Evolutionary conservation across 176 grass and related monocot species (phyloP).

Genomic region (Oropetium thomaeum): DNA sequence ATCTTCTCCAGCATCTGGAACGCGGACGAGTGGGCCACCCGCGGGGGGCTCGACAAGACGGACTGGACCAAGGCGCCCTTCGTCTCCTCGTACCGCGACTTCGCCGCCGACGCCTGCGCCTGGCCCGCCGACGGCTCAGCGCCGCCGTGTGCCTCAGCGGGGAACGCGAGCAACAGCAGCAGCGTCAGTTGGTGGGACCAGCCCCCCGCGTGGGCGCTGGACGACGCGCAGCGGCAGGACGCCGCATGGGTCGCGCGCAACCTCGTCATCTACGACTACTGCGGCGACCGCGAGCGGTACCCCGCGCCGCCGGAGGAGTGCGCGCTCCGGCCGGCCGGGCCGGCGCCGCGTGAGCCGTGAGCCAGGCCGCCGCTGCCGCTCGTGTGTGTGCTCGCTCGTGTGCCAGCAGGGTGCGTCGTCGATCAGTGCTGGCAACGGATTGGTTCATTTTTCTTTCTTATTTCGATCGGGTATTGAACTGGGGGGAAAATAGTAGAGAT

Average conservation of each 20-base stretch:
- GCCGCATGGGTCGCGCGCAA: slow-evolving; percentile 63
- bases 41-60: slow-evolving; percentile 91
- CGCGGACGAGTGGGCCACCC: slow-evolving; percentile 95
- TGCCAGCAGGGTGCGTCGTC: no score
- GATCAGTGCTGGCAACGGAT: no score
- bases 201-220: slow-evolving; percentile 71
- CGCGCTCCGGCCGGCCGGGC: slow-evolving; percentile 22
- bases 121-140: slow-evolving; percentile 31
- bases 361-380: no score
- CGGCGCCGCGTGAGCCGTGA: neutral
- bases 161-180: neutral
- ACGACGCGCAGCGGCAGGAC: slow-evolving; percentile 58
- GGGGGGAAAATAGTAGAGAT: no score
- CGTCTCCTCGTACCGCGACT: slow-evolving; percentile 91
- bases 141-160: slow-evolving; percentile 49
- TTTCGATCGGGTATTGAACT: no score
- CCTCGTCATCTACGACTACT: slow-evolving; percentile 95
- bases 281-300: slow-evolving; percentile 66
- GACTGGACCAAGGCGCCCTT: slow-evolving; percentile 83
- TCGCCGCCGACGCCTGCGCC: slow-evolving; percentile 71
- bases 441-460: no score
- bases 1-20: slow-evolving; percentile 99
- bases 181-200: slow-evolving; percentile 88
- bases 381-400: no score
- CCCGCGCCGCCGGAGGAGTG: slow-evolving; percentile 66